Evolutionary conservation across 208 protist species (phyloP).

Genomic region (Trypanosoma rangeli): DNA sequence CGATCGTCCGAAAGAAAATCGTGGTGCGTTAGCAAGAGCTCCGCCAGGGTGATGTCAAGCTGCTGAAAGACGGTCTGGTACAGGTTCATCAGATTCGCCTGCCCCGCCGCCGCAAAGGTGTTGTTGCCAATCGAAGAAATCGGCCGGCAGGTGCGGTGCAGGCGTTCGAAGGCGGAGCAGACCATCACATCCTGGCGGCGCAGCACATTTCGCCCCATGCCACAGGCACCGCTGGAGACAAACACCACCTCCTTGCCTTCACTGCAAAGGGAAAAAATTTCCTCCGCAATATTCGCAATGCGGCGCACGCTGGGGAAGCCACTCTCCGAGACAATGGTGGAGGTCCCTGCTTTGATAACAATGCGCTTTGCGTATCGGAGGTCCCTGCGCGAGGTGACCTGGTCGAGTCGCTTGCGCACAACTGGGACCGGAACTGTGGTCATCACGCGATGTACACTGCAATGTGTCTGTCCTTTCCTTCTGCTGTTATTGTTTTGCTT

Average conservation of each 20-base stretch:
- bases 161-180: constrained; percentile 13
- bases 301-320: constrained; percentile 44
- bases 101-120: constrained; percentile 52
- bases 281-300: constrained; percentile 58
- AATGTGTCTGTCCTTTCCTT: background rate
- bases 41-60: constrained; percentile 38
- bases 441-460: constrained; percentile 5
- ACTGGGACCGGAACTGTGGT: constrained; percentile 7
- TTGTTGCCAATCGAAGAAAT: constrained; percentile 23
- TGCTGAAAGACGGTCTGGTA: constrained; percentile 56
- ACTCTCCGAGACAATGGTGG: constrained; percentile 53
- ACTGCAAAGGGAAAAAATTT: constrained; percentile 42
- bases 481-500: background rate
- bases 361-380: constrained; percentile 49
- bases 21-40: constrained; percentile 54
- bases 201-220: constrained; percentile 53
- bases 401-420: constrained; percentile 14
- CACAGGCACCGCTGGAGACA: constrained; percentile 72
- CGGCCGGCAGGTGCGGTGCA: constrained; percentile 8
- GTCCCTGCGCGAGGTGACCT: constrained; percentile 16
- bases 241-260: constrained; percentile 70
- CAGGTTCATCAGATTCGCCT: constrained; percentile 58
- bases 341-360: constrained; percentile 72
- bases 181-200: constrained; percentile 26
- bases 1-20: constrained; percentile 40